Percentiles rank a stretch among this genome's conserved stretches.
phyloP scores from a whole-genome alignment of 768 basidiomycete species.

The Piloderma croceum region DNA sequence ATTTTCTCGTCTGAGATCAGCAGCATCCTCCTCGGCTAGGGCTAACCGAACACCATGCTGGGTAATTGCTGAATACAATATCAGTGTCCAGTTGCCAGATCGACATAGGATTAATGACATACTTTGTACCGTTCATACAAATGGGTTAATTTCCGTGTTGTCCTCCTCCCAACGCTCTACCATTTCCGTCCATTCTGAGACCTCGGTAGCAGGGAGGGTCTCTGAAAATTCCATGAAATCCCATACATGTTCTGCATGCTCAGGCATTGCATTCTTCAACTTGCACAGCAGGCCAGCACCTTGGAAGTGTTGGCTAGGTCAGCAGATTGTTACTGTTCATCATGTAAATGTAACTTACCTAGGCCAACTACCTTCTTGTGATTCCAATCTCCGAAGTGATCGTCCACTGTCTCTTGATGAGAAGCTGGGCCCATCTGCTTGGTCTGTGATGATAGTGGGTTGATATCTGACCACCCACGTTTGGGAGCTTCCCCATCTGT shows the following conservation, averaged over 20 bases:
- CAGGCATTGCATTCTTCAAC: background rate
- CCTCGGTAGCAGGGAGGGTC: background rate
- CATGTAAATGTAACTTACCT: slow-evolving; percentile 14
- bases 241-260: background rate
- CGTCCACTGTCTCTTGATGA: slow-evolving; percentile 25
- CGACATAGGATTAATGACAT: background rate
- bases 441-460: slow-evolving; percentile 19
- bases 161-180: slow-evolving; percentile 22
- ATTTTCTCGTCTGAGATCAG: slow-evolving; percentile 3
- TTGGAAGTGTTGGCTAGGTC: too few relatives aligned
- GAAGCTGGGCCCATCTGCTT: slow-evolving; percentile 29
- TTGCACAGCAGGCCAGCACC: slow-evolving; percentile 3
- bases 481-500: slow-evolving; percentile 33
- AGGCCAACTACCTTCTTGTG: slow-evolving; percentile 23
- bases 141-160: slow-evolving; percentile 15
- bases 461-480: slow-evolving; percentile 23
- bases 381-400: slow-evolving; percentile 24
- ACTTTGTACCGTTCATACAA: slow-evolving; percentile 9
- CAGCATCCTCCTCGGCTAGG: slow-evolving; percentile 20
- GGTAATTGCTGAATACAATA: slow-evolving; percentile 6
- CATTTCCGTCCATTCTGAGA: slow-evolving; percentile 14
- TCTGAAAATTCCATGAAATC: slow-evolving; percentile 1
- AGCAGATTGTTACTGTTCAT: too few relatives aligned
- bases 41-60: slow-evolving; percentile 13
- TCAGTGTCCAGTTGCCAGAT: background rate